phyloP scores from a whole-genome alignment of 2,329 filamentous ascomycete species.

The Chrysoporthe deuterocubensis region DNA sequence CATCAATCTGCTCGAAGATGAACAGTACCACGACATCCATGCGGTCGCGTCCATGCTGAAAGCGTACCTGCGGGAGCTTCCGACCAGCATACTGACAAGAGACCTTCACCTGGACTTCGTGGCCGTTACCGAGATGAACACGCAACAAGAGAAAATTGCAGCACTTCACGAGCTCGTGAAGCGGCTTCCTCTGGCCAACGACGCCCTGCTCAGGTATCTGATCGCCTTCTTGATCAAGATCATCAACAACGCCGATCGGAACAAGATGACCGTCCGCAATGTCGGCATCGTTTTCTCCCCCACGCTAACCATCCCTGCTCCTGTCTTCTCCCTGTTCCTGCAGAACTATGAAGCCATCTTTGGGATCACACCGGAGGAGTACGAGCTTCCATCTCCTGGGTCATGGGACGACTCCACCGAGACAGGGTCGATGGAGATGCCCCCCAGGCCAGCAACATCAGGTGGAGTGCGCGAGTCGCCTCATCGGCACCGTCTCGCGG shows the following conservation, averaged over 20 bases:
- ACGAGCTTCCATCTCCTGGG: constrained; percentile 56
- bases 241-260: constrained; percentile 84
- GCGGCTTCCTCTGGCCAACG: constrained; percentile 78
- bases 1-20: constrained; percentile 80
- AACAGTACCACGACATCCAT: constrained; percentile 91
- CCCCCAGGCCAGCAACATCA: constrained; percentile 54
- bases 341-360: constrained; percentile 91
- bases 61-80: constrained; percentile 89
- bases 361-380: constrained; percentile 68
- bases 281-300: constrained; percentile 98
- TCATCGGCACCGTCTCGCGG: constrained; percentile 54
- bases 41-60: constrained; percentile 94
- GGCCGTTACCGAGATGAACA: constrained; percentile 77
- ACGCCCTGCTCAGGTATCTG: constrained; percentile 79
- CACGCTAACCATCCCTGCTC: constrained; percentile 93
- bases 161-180: constrained; percentile 79
- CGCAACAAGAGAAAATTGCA: constrained; percentile 75
- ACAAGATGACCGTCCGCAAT: constrained; percentile 98
- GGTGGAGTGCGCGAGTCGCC: constrained; percentile 50
- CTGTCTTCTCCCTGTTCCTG: constrained; percentile 90
- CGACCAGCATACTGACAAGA: constrained; percentile 86
- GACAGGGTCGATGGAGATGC: constrained; percentile 29
- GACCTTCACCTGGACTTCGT: constrained; percentile 91
- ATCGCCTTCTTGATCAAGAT: constrained; percentile 90
- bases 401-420: constrained; percentile 39